Percentiles rank a stretch among this genome's conserved stretches.
Evolutionary conservation across 495 filamentous ascomycete genomes (phyloP).

Genomic region (Corynascus novoguineensis): DNA sequence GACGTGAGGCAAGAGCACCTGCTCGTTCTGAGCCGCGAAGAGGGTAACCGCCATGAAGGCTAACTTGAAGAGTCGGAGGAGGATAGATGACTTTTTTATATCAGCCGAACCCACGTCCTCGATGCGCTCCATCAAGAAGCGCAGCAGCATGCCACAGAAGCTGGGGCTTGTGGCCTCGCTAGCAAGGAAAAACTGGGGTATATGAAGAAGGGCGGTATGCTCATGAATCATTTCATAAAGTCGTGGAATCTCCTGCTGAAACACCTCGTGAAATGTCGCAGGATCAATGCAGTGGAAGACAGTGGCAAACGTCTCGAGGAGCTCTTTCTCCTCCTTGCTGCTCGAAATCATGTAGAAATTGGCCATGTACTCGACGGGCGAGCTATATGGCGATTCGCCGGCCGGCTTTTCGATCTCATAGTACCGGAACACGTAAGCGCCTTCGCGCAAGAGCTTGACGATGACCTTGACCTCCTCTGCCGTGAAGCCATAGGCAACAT

Average conservation of each 20-base stretch:
- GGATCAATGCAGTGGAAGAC: constrained; percentile 98
- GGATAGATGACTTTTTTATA: constrained; percentile 81
- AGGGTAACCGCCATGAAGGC: constrained; percentile 99
- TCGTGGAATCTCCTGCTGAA: constrained; percentile 92
- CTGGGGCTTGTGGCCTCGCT: constrained; percentile 96
- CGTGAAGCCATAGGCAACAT: constrained; percentile 94
- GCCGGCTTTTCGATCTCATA: constrained; percentile 82
- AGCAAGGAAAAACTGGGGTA: constrained; percentile 96
- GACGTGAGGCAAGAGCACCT: constrained; percentile 90
- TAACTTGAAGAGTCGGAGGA: constrained; percentile 93
- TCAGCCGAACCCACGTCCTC: constrained; percentile 90
- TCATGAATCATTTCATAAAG: constrained; percentile 98
- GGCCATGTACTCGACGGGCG: constrained; percentile 80
- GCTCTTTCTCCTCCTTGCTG: constrained; percentile 93
- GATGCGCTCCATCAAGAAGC: constrained; percentile 94
- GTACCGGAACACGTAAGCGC: constrained; percentile 91
- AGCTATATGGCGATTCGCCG: constrained; percentile 66
- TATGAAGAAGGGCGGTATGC: constrained; percentile 85
- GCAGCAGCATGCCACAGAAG: constrained; percentile 95
- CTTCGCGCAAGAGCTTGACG: constrained; percentile 94
- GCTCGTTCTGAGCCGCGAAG: constrained; percentile 91
- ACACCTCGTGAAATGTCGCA: constrained; percentile 97
- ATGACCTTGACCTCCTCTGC: constrained; percentile 96
- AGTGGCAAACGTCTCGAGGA: constrained; percentile 95
- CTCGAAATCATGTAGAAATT: constrained; percentile 90